Percentiles rank a stretch among this genome's conserved stretches.
These are phyloP conservation scores for Trichosporon sp. DNA, from an alignment of 1,284 basidiomycete species.

Conservation along the genomic window DNA sequence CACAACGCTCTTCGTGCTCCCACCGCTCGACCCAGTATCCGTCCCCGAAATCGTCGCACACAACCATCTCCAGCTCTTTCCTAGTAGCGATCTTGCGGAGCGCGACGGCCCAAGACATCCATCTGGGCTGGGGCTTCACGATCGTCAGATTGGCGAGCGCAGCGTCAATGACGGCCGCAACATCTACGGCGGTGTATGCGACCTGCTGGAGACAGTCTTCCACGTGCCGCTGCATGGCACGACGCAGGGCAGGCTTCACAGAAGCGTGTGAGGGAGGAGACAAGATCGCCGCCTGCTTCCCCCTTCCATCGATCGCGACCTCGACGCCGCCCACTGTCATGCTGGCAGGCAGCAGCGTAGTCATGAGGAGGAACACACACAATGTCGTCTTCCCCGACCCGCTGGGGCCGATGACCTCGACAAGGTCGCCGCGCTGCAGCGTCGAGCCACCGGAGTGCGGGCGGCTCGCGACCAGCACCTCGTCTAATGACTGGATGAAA, in stretches of 20 bases:
- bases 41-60: conserved; percentile 52
- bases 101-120: conserved; percentile 33
- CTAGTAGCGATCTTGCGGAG: conserved; percentile 31
- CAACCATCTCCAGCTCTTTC: conserved; percentile 36
- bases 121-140: conserved; percentile 16
- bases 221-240: conserved; percentile 42
- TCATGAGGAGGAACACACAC: conserved; percentile 39
- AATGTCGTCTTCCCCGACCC: conserved; percentile 49
- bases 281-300: conserved; percentile 38
- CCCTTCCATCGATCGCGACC: conserved; percentile 44
- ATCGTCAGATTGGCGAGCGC: conserved; percentile 16
- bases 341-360: conserved; percentile 40
- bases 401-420: conserved; percentile 50
- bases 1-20: conserved; percentile 40
- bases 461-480: conserved; percentile 37
- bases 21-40: conserved; percentile 50
- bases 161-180: conserved; percentile 19
- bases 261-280: conserved; percentile 38
- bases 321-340: conserved; percentile 21
- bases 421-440: conserved; percentile 52
- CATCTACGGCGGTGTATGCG: neutral
- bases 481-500: conserved; percentile 49
- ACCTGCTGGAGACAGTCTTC: conserved; percentile 9
- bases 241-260: conserved; percentile 31
- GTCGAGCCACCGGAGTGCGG: conserved; percentile 43